Evolutionary conservation across 179 eudicot genomes (phyloP).

Genomic region (Camellia oleifera): DNA sequence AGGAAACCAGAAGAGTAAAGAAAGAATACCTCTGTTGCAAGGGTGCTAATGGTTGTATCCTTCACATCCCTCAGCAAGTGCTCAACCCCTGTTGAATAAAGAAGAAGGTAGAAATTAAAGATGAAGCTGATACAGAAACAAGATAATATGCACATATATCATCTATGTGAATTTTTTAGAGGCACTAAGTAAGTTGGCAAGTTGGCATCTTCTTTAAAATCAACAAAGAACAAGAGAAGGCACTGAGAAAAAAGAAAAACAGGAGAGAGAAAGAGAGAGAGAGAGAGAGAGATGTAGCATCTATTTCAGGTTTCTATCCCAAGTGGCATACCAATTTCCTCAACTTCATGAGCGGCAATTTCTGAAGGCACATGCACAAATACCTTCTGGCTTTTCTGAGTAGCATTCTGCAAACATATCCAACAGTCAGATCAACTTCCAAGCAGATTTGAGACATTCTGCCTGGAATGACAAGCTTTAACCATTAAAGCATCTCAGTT

Average conservation of each 20-base stretch:
- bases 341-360: slow-evolving; percentile 97
- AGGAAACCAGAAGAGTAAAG: slow-evolving; percentile 2
- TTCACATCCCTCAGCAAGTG: slow-evolving; percentile 97
- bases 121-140: not conserved
- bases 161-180: not conserved
- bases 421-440: not conserved
- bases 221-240: not conserved
- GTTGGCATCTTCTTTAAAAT: not conserved
- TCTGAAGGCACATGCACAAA: slow-evolving; percentile 92
- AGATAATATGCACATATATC: not conserved
- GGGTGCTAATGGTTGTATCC: slow-evolving; percentile 91
- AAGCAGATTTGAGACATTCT: not conserved
- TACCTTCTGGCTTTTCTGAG: slow-evolving; percentile 95
- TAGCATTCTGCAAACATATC: slow-evolving; percentile 67
- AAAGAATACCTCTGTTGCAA: slow-evolving; percentile 78
- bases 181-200: not conserved
- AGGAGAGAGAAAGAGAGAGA: not conserved
- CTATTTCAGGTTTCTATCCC: slow-evolving; percentile 6
- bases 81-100: slow-evolving; percentile 63
- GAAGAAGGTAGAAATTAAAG: not conserved
- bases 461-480: not conserved
- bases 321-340: slow-evolving; percentile 71
- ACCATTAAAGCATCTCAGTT: not conserved
- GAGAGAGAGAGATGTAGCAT: not conserved
- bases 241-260: not conserved